Base-by-base conservation (phyloP, 2,329 filamentous ascomycete species). In the Alternaria triticimaculans region DNA sequence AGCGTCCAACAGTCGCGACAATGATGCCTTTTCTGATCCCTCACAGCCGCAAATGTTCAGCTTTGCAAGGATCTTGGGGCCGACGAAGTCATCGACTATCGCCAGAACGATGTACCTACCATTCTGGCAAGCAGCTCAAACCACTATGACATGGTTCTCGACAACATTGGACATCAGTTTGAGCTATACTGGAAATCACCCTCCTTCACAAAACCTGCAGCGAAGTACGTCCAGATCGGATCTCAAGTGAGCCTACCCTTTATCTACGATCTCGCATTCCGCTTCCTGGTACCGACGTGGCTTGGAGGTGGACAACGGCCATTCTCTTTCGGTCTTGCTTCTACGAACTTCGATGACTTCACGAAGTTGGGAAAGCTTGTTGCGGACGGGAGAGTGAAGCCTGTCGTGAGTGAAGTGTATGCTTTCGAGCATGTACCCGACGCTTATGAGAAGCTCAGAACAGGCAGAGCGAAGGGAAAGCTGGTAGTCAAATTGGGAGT, bases 71-170 rank as follows among this genome's bases (percentile, higher is more conserved):
- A 78, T 2, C 78, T 91, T 1, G 89, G 89, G 0, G 89, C 89
- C 8, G 87, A 90, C 67, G 84, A 87, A 57, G 84, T 89, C 15
- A 82, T 90, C 45, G 86, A 90, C 67, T 90, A 90, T 70, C 84
- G 82, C 9, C 74, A 77, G 1, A 71, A 80, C 37, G 77, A 87
- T 71, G 78, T 89, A 5, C 70, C 82, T 5, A 77, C 80, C 30
- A 74, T 70, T 4, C 74, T 90, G 12, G 82, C 82, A 65, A 73
- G 77, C 1, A 81, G 80, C 26, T 83, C 82, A 0, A 77, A 77
- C 9, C 77, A 83, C 3, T 90, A 84, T 74, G 80, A 85, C 53
- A 78, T 87, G 41, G 80, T 87, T 0, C 80, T 90, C 10, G 88
- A 90, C 75, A 86, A 87, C 69, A 83, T 89, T 18, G 86, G 86